Evolutionary conservation across 805 yeast genomes (phyloP).

Genomic region (Ogataea allantospora): DNA sequence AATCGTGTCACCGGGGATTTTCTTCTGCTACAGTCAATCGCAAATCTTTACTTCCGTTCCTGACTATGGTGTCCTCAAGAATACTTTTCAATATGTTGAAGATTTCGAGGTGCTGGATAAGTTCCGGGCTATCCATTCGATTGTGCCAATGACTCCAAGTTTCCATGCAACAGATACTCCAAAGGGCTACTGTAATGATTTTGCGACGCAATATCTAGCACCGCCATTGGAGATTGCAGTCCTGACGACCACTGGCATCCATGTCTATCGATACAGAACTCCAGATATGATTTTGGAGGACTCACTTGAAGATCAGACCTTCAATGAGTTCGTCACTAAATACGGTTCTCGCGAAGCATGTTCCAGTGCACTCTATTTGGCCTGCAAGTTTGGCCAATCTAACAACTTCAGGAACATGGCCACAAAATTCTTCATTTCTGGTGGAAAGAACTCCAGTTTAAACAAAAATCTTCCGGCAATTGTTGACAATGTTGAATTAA

Average conservation of each 20-base stretch:
- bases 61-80: constrained; percentile 81
- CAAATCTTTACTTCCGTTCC: constrained; percentile 69
- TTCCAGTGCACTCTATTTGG: constrained; percentile 79
- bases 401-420: constrained; percentile 47
- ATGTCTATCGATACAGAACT: constrained; percentile 71
- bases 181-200: constrained; percentile 77
- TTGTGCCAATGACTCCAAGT: constrained; percentile 65
- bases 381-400: constrained; percentile 70
- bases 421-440: constrained; percentile 49
- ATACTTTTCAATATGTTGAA: constrained; percentile 68
- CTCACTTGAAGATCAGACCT: constrained; percentile 60
- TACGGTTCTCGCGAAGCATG: constrained; percentile 91
- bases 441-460: constrained; percentile 51
- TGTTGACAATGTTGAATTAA: constrained; percentile 76
- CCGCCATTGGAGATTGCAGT: constrained; percentile 74
- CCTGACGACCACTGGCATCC: constrained; percentile 75
- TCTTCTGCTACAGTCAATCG: constrained; percentile 57
- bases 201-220: constrained; percentile 79
- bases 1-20: constrained; percentile 83
- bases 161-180: constrained; percentile 75
- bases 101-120: constrained; percentile 74
- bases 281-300: constrained; percentile 75
- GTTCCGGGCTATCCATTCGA: constrained; percentile 59
- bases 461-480: constrained; percentile 38
- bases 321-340: constrained; percentile 66